Evolutionary conservation across 805 yeast species (phyloP).

Genomic region (Myxozyma lipomycoides): DNA sequence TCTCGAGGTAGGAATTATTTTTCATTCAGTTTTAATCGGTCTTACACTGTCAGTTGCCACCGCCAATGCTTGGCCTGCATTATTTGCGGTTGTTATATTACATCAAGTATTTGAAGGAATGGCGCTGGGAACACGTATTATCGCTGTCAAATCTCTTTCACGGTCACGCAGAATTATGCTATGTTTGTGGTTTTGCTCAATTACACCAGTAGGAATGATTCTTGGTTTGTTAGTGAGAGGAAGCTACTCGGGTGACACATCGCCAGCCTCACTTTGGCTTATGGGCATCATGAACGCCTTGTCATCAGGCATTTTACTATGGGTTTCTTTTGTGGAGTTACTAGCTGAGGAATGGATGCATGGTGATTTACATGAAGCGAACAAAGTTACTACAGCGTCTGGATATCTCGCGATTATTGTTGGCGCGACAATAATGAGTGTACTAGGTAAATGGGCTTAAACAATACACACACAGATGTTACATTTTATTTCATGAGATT

Average conservation of each 20-base stretch:
- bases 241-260: constrained; percentile 31
- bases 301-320: constrained; percentile 72
- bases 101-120: constrained; percentile 85
- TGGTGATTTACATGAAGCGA: constrained; percentile 59
- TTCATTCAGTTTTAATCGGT: constrained; percentile 75
- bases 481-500: constrained; percentile 35
- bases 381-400: constrained; percentile 49
- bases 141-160: constrained; percentile 41
- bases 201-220: constrained; percentile 73
- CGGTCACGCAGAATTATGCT: constrained; percentile 30
- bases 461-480: too few relatives aligned
- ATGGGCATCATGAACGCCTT: constrained; percentile 72
- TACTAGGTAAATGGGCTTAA: constrained; percentile 45
- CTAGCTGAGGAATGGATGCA: constrained; percentile 72
- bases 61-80: constrained; percentile 61
- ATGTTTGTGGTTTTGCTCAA: constrained; percentile 48
- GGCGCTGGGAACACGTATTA: constrained; percentile 76
- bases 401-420: constrained; percentile 58
- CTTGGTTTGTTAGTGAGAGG: constrained; percentile 73
- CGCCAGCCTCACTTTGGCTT: constrained; percentile 35
- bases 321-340: constrained; percentile 72
- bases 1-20: constrained; percentile 65
- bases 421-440: constrained; percentile 61
- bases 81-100: constrained; percentile 63
- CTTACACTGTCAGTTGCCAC: constrained; percentile 61